Conservation (phyloP, 78 protist species). For the Dictyostelium citrinum region DNA sequence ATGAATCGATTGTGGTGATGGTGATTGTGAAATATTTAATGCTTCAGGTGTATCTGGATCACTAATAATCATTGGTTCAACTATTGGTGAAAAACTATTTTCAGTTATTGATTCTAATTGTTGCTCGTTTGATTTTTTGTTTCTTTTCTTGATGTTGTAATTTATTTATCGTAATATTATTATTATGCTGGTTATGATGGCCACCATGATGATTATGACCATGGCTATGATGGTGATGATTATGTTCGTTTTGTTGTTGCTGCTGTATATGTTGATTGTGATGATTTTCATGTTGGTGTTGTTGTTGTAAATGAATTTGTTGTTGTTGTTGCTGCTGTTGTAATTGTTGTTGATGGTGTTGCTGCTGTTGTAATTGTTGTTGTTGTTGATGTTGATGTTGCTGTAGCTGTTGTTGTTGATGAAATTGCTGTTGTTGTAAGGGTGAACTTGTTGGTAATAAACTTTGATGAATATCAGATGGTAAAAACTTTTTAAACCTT, state of each 20-base stretch:
- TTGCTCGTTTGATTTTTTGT: not conserved
- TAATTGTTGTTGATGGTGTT: not conserved
- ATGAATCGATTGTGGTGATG: not conserved
- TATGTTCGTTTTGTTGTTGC: not conserved
- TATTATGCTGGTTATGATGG: not conserved
- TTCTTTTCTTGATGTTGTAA: not conserved
- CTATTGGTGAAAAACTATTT: constrained; percentile 1
- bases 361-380: not conserved
- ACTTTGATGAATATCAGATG: not conserved
- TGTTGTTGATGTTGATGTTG: not conserved
- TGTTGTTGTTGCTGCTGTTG: not conserved
- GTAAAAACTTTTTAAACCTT: constrained; percentile 16
- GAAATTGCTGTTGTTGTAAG: not conserved
- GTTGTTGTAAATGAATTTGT: not conserved
- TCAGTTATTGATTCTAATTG: constrained; percentile 6
- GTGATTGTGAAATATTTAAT: not conserved
- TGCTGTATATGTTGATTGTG: not conserved
- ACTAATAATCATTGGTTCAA: constrained; percentile 14
- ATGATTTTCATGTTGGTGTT: not conserved
- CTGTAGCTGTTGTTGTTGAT: not conserved
- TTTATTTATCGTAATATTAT: not conserved
- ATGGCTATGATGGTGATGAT: not conserved
- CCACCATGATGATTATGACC: not conserved
- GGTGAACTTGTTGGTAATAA: not conserved
- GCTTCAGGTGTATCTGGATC: not conserved